Percentiles rank a stretch among this genome's conserved stretches.
Evolutionary conservation across 139 green algal species (phyloP).

Genomic region (Haematococcus lacustris): DNA sequence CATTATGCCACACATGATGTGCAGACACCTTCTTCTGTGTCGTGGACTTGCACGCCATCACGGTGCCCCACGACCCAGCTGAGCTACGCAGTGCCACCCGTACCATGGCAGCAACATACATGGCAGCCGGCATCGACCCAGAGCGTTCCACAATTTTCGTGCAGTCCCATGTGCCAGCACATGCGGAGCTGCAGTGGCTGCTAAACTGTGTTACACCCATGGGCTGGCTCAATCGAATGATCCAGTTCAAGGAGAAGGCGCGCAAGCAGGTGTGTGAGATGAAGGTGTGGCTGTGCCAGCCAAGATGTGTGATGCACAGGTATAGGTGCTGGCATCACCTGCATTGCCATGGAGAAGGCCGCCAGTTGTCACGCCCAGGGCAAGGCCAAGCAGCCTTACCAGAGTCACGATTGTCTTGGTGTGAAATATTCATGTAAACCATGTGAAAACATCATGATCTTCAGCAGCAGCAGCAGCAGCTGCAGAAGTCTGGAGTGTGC

Average conservation of each 20-base stretch:
- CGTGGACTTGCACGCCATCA: slow-evolving; percentile 96
- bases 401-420: too few relatives aligned
- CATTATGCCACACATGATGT: neutral
- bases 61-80: slow-evolving; percentile 77
- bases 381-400: too few relatives aligned
- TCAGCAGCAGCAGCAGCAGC: too few relatives aligned
- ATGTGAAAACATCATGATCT: too few relatives aligned
- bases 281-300: too few relatives aligned
- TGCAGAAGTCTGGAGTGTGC: too few relatives aligned
- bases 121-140: slow-evolving; percentile 89
- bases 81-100: slow-evolving; percentile 70
- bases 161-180: slow-evolving; percentile 79
- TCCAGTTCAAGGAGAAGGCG: slow-evolving; percentile 97
- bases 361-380: too few relatives aligned
- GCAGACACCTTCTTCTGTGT: slow-evolving; percentile 93
- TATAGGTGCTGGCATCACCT: neutral
- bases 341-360: too few relatives aligned
- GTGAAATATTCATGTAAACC: too few relatives aligned
- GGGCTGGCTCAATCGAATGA: slow-evolving; percentile 93
- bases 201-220: slow-evolving; percentile 80
- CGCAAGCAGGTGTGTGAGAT: slow-evolving; percentile 52
- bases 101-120: slow-evolving; percentile 81
- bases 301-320: neutral
- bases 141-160: slow-evolving; percentile 66
- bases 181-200: slow-evolving; percentile 29